Percentiles rank a stretch among this genome's conserved stretches.
Conservation (phyloP, 345 rosid genomes). For the Boechera divaricarpa region DNA sequence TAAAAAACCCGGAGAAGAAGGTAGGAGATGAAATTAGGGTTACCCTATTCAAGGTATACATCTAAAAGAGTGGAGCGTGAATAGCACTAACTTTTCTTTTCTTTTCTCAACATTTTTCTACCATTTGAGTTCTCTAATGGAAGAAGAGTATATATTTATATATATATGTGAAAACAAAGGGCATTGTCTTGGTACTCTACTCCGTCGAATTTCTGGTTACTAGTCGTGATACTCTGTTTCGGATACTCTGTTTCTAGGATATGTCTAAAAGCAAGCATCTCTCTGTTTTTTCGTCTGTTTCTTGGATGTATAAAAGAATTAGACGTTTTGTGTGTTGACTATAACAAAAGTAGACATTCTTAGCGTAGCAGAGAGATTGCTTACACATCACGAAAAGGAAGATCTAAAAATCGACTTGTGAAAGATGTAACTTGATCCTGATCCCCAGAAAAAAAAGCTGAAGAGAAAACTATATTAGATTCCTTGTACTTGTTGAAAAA, state of each 20-base stretch:
- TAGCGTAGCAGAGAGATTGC: conserved; percentile 49
- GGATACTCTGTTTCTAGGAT: background rate
- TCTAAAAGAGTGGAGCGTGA: conserved; percentile 54
- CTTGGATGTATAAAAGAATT: conserved; percentile 13
- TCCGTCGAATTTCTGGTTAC: background rate
- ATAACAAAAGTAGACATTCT: conserved; percentile 41
- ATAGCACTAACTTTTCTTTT: conserved; percentile 56
- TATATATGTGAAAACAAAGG: conserved; percentile 40
- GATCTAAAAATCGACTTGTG: conserved; percentile 37
- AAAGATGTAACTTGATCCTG: conserved; percentile 36
- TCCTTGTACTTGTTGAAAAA: conserved; percentile 46
- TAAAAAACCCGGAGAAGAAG: conserved; percentile 26
- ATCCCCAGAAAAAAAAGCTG: conserved; percentile 36
- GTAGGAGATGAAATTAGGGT: conserved; percentile 43
- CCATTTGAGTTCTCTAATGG: conserved; percentile 44
- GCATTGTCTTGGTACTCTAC: conserved; percentile 36
- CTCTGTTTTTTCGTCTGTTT: background rate
- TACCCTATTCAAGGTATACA: conserved; percentile 5
- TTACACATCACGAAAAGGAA: conserved; percentile 49
- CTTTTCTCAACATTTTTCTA: conserved; percentile 37
- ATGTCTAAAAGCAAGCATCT: background rate
- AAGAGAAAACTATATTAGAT: conserved; percentile 40
- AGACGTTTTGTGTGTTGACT: conserved; percentile 25
- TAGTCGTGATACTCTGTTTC: too few relatives aligned
- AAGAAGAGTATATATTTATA: conserved; percentile 40